A percentile compares a stretch with the other conserved stretches of the same genome.
Conservation (phyloP, 148 eudicot species). For the Silene conica region DNA sequence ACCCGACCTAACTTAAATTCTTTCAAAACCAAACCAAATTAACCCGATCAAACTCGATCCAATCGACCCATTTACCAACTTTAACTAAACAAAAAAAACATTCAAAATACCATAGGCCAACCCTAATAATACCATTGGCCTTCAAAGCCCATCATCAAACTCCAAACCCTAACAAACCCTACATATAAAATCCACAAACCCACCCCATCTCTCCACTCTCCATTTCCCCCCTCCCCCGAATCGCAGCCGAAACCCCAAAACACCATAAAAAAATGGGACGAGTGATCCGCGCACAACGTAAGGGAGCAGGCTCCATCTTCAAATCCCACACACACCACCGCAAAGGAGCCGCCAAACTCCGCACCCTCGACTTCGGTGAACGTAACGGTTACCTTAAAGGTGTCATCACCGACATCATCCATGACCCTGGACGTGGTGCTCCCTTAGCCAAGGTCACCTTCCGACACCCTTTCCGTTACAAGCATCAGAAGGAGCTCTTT, state of each 20-base stretch:
- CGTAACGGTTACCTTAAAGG: conserved; percentile 36
- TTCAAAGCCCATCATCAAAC: background rate
- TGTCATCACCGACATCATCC: conserved; percentile 37
- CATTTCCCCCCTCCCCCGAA: background rate
- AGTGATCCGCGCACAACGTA: conserved; percentile 40
- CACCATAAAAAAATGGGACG: conserved; percentile 25
- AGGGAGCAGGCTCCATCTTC: conserved; percentile 42
- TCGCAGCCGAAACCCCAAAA: background rate
- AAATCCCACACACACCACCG: conserved; percentile 44
- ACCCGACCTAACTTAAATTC: no score
- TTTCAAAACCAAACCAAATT: no score
- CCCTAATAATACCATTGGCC: no score
- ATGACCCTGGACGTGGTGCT: conserved; percentile 39
- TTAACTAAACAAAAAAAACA: no score
- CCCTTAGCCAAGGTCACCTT: conserved; percentile 34
- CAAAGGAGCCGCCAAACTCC: conserved; percentile 37
- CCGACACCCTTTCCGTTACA: conserved; percentile 36
- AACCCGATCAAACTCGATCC: no score
- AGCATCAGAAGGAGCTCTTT: conserved; percentile 37
- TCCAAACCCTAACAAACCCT: conserved; percentile 6
- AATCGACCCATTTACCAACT: no score
- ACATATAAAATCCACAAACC: background rate
- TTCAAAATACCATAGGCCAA: background rate
- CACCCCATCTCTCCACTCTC: background rate
- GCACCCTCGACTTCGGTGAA: conserved; percentile 37